Evolutionary conservation across 805 yeast species (phyloP), one percentile per base, ranked within the genome.

Genomic region (Saccharomycopsis sp.): DNA sequence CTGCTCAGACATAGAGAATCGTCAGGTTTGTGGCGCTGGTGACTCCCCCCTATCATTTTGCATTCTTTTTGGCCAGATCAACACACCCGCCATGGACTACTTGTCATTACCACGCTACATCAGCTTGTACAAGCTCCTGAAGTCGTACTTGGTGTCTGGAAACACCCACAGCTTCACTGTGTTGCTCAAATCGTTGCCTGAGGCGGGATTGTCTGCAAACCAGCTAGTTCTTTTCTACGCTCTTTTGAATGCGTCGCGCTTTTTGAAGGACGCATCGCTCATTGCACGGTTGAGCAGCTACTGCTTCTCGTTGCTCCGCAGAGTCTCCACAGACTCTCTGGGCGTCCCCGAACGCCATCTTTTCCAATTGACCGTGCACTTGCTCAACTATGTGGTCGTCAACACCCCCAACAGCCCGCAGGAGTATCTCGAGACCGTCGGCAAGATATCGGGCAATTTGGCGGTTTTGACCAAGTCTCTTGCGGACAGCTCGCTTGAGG

Each of bases 171-270:
- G 21, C 18, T 44, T 16, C 21, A 16, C 16, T 8, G 48, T n/a
- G 21, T 44, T 44, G 21, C 12, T 44, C 7, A 18, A 44, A 44
- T 44, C 48, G 16, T 44, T 44, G 16, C 18, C 18, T 44, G 48
- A 44, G 18, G 8, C 9, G 9, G 4, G 15, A 7, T 53, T 55
- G 37, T 37, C 54, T 2, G 16, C 34, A 16, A 51, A 53, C 23
- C 54, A 55, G 3, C 46, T 58, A 16, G 57, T 55, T n/a, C 51
- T 58, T 21, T 29, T 52, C 5, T 58, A 58, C 44, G 61, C 61
- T 5, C 23, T 58, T 2, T 54, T 56, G 2, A 52, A 58, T 21
- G 29, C 52, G 24, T 21, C 46, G 4, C 21, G 20, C 24, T 50
- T 20, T 50, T 29, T 41, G 4, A 5, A 40, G 12, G 37, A 34